Base-by-base conservation (phyloP, 805 yeast genomes). In the Tetrapisispora fleetii region DNA sequence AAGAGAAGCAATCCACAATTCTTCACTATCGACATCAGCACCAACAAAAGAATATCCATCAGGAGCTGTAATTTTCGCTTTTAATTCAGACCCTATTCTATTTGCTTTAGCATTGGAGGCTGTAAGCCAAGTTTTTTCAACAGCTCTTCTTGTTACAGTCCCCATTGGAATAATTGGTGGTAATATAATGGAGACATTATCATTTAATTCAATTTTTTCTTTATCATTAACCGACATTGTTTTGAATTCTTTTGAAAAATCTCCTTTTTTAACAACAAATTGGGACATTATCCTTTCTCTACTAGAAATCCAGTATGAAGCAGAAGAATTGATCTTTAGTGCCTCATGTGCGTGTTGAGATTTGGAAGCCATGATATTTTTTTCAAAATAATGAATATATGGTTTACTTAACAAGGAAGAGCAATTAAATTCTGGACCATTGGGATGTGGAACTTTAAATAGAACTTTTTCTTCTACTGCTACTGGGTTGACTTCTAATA, bases 11-110 rank as follows among this genome's bases (percentile, higher is more conserved):
- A 93, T 93, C 99, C 99, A 93, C 40, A 93, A 72, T 62, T 93
- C 99, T 62, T 93, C 99, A 37, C 96, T 87, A 65, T 93, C 99
- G 9, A 93, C 99, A 71, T 93, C 99, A 0, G 99, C 99, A 10
- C 99, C 99, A 9, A 93, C 95, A 68, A 93, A 85, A 36, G 78
- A 77, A 62, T 90, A 93, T 0, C 97, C 97, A 2, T 74, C 67
- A 0, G 99, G 99, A 0, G 97, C 96, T 49, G 75, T 70, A 4
- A 93, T 73, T 71, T 87, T 79, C 0, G 96, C 80, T 64, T 95
- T 93, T 52, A 95, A 71, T 62, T 93, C 99, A 1, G 97, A 89
- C 0, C 99, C 99, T 41, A 95, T 78, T 52, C 97, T 71, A 42
- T 79, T 78, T 53, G 71, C 71, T 59, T 95, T 93, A 1, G 96